Percentiles rank a stretch among this genome's conserved stretches.
Conservation (phyloP, 257 asterid species). For the Cinchona pubescens region DNA sequence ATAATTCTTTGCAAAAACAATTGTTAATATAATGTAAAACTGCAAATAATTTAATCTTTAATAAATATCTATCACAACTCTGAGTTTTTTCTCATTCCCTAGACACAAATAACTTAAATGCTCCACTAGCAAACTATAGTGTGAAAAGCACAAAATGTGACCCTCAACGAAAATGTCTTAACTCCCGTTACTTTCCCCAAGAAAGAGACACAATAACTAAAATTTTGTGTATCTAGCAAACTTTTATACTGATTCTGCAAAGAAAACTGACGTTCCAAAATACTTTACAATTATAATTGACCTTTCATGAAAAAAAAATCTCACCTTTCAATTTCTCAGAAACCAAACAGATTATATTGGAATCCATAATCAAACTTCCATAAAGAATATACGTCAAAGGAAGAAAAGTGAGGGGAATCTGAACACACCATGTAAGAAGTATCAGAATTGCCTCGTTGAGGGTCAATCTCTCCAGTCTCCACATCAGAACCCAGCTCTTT, state of each 20-base stretch:
- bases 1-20: background rate
- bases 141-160: background rate
- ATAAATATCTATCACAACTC: background rate
- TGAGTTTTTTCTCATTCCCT: background rate
- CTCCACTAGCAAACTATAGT: background rate
- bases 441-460: slow-evolving; percentile 14
- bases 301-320: background rate
- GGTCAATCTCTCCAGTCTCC: slow-evolving; percentile 46
- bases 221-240: background rate
- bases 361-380: background rate
- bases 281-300: too few relatives aligned
- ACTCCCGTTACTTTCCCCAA: background rate
- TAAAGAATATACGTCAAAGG: background rate
- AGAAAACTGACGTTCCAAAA: background rate
- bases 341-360: slow-evolving; percentile 4
- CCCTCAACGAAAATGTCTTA: too few relatives aligned
- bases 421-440: slow-evolving; percentile 66
- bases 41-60: background rate
- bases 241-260: too few relatives aligned
- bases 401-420: slow-evolving; percentile 30
- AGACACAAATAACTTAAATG: too few relatives aligned
- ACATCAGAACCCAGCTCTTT: slow-evolving; percentile 36
- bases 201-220: background rate
- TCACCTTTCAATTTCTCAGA: background rate
- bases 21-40: background rate